phyloP scores from a whole-genome alignment of 768 basidiomycete genomes.

The Tricholoma sp. region DNA sequence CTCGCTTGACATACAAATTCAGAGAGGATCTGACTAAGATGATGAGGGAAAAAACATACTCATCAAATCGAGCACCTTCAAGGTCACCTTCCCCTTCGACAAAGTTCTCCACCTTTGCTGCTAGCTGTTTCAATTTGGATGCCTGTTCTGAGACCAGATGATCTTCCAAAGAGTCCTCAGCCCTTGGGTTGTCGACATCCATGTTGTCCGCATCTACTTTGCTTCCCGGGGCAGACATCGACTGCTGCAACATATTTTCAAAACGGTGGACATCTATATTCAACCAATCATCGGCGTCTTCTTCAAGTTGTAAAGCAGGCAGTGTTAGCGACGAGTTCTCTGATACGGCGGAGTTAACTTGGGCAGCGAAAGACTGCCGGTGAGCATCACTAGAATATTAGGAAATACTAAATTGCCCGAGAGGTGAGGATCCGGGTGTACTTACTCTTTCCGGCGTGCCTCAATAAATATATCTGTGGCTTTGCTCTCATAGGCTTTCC shows the following conservation, averaged over 20 bases:
- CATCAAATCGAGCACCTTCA: constrained; percentile 85
- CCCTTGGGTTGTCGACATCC: constrained; percentile 38
- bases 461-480: constrained; percentile 66
- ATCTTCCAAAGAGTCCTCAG: constrained; percentile 37
- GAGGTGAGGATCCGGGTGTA: constrained; percentile 9
- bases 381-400: constrained; percentile 42
- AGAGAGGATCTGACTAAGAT: not conserved
- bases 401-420: not conserved
- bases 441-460: constrained; percentile 63
- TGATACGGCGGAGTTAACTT: constrained; percentile 61
- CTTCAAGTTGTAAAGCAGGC: constrained; percentile 22
- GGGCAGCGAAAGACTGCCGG: constrained; percentile 71
- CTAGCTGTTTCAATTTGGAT: constrained; percentile 64
- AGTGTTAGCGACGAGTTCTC: constrained; percentile 28
- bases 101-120: constrained; percentile 83
- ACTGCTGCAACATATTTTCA: constrained; percentile 62
- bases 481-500: constrained; percentile 68
- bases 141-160: constrained; percentile 61
- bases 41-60: constrained; percentile 42
- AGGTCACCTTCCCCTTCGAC: constrained; percentile 86
- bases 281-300: constrained; percentile 71
- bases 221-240: constrained; percentile 21
- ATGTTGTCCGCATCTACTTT: constrained; percentile 30
- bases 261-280: constrained; percentile 70
- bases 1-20: constrained; percentile 42